Evolutionary conservation across 305 asterid species (phyloP).

Genomic region (Coffea humblotiana): DNA sequence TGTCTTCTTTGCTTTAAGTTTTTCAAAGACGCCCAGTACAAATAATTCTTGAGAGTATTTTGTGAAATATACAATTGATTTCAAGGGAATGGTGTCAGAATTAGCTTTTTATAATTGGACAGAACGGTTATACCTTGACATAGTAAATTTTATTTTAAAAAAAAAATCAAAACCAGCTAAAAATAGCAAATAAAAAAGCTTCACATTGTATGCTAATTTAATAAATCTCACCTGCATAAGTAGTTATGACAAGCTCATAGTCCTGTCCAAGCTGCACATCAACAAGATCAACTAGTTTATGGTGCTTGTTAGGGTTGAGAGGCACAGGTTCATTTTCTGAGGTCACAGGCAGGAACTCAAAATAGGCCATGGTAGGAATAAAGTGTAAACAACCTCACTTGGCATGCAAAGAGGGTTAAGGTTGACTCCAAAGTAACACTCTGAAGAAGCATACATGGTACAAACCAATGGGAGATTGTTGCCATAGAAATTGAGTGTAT

Average conservation of each 20-base stretch:
- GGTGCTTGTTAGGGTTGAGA: slow-evolving; percentile 58
- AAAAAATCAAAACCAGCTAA: too few species aligned
- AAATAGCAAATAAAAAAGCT: too few species aligned
- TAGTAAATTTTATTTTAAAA: too few species aligned
- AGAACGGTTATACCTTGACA: too few species aligned
- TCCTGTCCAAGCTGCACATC: slow-evolving; percentile 78
- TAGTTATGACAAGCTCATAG: slow-evolving; percentile 86
- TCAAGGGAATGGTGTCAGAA: too few species aligned
- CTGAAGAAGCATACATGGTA: slow-evolving; percentile 88
- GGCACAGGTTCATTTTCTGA: slow-evolving; percentile 28
- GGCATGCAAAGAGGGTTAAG: slow-evolving; percentile 75
- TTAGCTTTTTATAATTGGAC: too few species aligned
- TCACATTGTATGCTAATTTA: too few species aligned
- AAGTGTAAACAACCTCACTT: slow-evolving; percentile 69
- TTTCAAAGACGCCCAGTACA: too few species aligned
- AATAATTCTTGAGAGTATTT: too few species aligned
- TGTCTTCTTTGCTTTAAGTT: too few species aligned
- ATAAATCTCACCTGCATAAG: slow-evolving; percentile 64
- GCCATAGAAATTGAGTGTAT: slow-evolving; percentile 71
- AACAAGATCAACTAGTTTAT: slow-evolving; percentile 62
- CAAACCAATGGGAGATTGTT: slow-evolving; percentile 72
- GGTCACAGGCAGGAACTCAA: slow-evolving; percentile 66
- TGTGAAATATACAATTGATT: too few species aligned
- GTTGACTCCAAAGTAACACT: slow-evolving; percentile 78
- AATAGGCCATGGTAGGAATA: slow-evolving; percentile 80